Evolutionary conservation across 2,329 filamentous ascomycete species (phyloP), one percentile per base, ranked within the genome.

Genomic region (Trichophyton benhamiae): DNA sequence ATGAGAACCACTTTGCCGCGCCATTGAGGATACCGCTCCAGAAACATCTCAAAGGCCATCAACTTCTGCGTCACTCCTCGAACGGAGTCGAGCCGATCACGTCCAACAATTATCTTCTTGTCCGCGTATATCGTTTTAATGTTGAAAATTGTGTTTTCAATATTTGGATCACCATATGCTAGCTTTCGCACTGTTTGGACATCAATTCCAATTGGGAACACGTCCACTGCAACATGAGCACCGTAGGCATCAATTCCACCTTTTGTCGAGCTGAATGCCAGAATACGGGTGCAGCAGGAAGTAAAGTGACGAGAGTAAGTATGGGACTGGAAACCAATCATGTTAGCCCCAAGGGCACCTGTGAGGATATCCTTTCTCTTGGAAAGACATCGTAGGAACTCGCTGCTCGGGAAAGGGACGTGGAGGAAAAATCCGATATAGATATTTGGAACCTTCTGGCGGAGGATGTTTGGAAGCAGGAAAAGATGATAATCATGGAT

Each of bases 401-500:
- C 94, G 79, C 89, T 95, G 75, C 91, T 96, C 38, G 92, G 92
- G 75, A 97, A 97, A 0, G 92, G 92, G 53, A 90, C 87, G 74
- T 97, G 92, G 55, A 97, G 80, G 78, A 90, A 97, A 78, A 96
- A 96, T 60, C 90, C 87, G 70, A 96, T 91, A 77, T 95, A 95
- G 75, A 95, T 89, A 72, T 91, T 89, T 3, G 91, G 89, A 17
- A 91, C 80, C 48, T 87, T 84, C 73, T 96, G 91, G 57, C 92
- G 87, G 63, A 97, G 79, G 78, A 97, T 85, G 75, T 86, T 91
- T 1, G 94, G 92, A 3, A 97, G 82, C 25, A 97, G 80, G 73
- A 97, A 85, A 57, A 97, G 83, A 71, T 96, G 91, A 74, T 95
- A 96, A 75, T 97, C 92, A 72, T 97, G 92, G 60, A 97, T 85